Evolutionary conservation across 2,329 filamentous ascomycete species (phyloP), one percentile per base, ranked within the genome.

Genomic region (Colletotrichum australisinense): DNA sequence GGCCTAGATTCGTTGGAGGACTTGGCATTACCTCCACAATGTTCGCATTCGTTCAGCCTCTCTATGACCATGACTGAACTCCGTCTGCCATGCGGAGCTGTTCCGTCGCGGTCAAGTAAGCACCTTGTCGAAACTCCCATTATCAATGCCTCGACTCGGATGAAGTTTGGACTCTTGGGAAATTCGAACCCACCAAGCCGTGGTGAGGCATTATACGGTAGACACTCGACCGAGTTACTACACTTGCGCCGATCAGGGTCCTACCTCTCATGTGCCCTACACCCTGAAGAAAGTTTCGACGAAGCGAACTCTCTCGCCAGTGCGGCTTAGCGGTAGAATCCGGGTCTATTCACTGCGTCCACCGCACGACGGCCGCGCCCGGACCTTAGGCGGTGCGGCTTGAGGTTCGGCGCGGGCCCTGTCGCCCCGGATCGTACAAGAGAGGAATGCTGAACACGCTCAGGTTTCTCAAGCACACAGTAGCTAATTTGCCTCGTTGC

Each of bases 191-290:
- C 32, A 65, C 67, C 49, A 28, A 73, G 59, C 6, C 12, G 30
- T 14, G 28, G 8, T 49, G 42, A 63, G 46, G 58, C 69, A 63
- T 63, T 12, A 14, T 22, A 56, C 35, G 55, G 35, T 28, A 64
- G 65, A 59, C 28, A 60, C 66, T 49, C 28, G 49, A 28, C 32
- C 35, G 32, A 59, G 63, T 49, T 49, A 24, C 19, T 38, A 4
- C 53, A 28, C 26, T 42, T 42, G 42, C 64, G 64, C 52, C 64
- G 70, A 70, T 70, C 66, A 62, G 67, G 70, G 70, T 70, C 70
- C 32, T 69, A 26, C 35, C 55, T 73, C 53, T 59, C 30, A 60
- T 55, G 28, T 69, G 55, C n/a, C 55, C 55, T 52, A 14, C 66
- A 35, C 66, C 30, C 32, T 28, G 30, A 52, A 66, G 52, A 70